phyloP scores from a whole-genome alignment of 108 stramenopile species.

The Skeletonema costatum region DNA sequence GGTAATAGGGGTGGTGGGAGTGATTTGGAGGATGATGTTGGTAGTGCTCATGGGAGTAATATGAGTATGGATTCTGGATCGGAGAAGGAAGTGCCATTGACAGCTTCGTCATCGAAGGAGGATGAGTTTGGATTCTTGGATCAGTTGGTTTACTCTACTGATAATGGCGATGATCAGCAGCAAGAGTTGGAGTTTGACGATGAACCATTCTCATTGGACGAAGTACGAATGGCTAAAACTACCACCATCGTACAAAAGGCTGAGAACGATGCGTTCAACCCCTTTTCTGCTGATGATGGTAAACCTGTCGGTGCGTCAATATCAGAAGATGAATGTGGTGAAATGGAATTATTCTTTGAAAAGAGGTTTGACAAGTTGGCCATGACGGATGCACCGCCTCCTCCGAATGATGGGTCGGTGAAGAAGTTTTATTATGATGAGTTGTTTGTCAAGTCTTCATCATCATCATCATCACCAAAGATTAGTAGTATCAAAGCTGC shows the following conservation, averaged over 20 bases:
- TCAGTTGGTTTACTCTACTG: conserved; percentile 6
- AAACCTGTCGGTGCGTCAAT: no score
- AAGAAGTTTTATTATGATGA: conserved; percentile 59
- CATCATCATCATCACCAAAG: background rate
- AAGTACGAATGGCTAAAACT: conserved; percentile 46
- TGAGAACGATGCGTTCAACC: conserved; percentile 14
- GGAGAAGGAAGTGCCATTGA: background rate
- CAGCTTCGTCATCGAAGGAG: background rate
- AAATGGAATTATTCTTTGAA: conserved; percentile 67
- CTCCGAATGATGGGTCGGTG: conserved; percentile 6
- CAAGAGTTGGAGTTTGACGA: background rate
- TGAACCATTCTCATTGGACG: conserved; percentile 37
- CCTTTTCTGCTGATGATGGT: background rate
- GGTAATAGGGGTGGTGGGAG: background rate
- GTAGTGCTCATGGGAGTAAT: conserved; percentile 1
- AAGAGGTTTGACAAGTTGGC: conserved; percentile 38
- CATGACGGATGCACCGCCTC: conserved; percentile 10
- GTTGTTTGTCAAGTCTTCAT: conserved; percentile 43
- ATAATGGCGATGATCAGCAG: conserved; percentile 10
- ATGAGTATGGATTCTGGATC: conserved; percentile 5
- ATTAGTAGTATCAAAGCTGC: background rate
- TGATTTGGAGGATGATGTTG: background rate
- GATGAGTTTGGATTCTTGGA: conserved; percentile 14
- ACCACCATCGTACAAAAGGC: conserved; percentile 14
- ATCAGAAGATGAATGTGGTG: conserved; percentile 47